A percentile compares a stretch with the other conserved stretches of the same genome.
Conservation (phyloP, 2,329 filamentous ascomycete species). For the Diaporthe sp. region DNA sequence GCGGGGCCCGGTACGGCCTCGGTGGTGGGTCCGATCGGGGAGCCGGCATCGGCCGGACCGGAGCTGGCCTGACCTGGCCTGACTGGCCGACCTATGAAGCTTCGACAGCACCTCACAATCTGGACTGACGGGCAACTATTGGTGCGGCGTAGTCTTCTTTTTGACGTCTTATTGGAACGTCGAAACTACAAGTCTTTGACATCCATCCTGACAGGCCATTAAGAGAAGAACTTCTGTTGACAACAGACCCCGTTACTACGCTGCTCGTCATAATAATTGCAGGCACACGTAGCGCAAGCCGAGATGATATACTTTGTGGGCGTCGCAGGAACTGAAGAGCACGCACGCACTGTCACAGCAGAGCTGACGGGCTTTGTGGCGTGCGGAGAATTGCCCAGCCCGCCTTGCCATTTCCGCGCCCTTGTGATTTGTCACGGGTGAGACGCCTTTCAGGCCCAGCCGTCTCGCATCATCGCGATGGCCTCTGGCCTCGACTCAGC, state of each 20-base stretch:
- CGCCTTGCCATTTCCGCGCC: constrained; percentile 13
- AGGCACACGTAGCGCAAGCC: background rate
- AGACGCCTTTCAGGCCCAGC: constrained; percentile 1
- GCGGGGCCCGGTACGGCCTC: constrained; percentile 6
- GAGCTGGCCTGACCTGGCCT: background rate
- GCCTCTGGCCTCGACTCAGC: background rate
- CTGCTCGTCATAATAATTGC: too few relatives aligned
- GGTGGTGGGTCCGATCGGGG: constrained; percentile 19
- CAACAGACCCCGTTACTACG: background rate
- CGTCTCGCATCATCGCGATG: background rate
- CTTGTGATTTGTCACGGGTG: constrained; percentile 27
- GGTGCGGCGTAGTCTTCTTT: background rate
- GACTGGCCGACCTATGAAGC: background rate
- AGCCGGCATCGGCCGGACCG: constrained; percentile 23
- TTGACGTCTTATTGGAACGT: background rate
- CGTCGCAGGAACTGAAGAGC: background rate
- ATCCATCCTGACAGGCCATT: background rate
- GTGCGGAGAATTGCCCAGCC: constrained; percentile 26
- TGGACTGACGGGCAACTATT: background rate
- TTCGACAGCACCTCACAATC: background rate
- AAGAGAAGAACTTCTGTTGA: background rate
- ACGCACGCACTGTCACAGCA: background rate
- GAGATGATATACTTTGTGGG: background rate
- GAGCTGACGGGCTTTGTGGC: background rate
- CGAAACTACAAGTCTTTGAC: background rate